Base-by-base conservation (phyloP, 108 stramenopile genomes). In the Bacterosira constricta region DNA sequence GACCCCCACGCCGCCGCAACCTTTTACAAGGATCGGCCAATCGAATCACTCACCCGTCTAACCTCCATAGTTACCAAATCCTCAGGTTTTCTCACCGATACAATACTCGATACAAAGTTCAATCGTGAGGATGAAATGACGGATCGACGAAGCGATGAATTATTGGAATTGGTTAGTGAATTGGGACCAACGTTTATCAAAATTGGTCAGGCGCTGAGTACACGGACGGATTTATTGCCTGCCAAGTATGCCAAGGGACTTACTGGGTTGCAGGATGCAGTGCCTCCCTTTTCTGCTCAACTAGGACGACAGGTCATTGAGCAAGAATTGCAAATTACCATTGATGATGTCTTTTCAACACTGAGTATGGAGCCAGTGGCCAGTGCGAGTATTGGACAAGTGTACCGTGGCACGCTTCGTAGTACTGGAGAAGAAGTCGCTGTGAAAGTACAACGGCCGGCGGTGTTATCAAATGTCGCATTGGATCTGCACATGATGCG, bases 301-400 rank as follows among this genome's bases (percentile, higher is more conserved):
- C 51, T 82, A 15, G 92, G 88, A 0, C 30, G 51, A 30, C 9
- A 57, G 15, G 81, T 94, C 36, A 75, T 93, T 32, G 66, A 83
- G 61, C 63, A 84, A 37, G 89, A 93, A 58, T 64, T 91, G 20
- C 31, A 37, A 25, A 58, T 73, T 13, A 60, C 44, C 11, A 63
- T 87, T 23, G 68, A 89, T 32, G 60, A 87, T 25, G 63, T 88
- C 31, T 86, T 92, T 57, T 66, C 55, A 21, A 66, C 71, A 41
- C 56, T 86, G 15, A 58, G 76, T 37, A 17, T 39, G 13, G 50
- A 74, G 42, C 86, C 86, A 20, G 86, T 97, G 3, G 96, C 96
- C 15, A 81, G 85, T 18, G 96, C 96, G 7, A 91, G 89, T 12
- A 91, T 97, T 38, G 96, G 96, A 13, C 94, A 96, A 74, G 96